These are phyloP conservation scores for Yamadazyma atlantica DNA, from an alignment of 1,139 yeast genomes.

Conservation along the genomic window DNA sequence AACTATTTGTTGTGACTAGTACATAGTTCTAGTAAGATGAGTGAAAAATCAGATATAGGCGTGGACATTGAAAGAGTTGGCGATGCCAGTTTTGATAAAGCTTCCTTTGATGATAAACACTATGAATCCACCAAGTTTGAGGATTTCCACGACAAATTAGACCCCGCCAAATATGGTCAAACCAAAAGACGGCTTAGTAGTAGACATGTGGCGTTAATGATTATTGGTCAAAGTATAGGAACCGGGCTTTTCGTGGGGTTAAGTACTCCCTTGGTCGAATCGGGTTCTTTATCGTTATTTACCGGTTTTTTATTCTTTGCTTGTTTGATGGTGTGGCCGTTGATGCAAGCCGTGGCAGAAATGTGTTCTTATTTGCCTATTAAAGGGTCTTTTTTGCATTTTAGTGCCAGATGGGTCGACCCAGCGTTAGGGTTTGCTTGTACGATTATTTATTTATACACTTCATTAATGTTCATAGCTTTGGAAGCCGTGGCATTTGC, in stretches of 20 bases:
- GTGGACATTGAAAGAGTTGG: slow-evolving; percentile 26
- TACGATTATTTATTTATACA: slow-evolving; percentile 35
- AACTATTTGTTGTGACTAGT: background rate
- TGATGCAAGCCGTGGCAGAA: slow-evolving; percentile 42
- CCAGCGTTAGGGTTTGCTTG: slow-evolving; percentile 43
- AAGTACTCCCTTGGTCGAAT: slow-evolving; percentile 30
- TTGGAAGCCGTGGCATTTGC: slow-evolving; percentile 39
- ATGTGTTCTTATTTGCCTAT: slow-evolving; percentile 43
- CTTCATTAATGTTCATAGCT: slow-evolving; percentile 38
- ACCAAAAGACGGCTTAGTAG: slow-evolving; percentile 39
- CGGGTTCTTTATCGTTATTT: slow-evolving; percentile 40
- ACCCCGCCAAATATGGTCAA: slow-evolving; percentile 32
- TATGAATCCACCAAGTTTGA: slow-evolving; percentile 19
- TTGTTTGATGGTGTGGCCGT: slow-evolving; percentile 36
- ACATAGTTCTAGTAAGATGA: background rate
- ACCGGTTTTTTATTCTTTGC: slow-evolving; percentile 37
- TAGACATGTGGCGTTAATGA: slow-evolving; percentile 49
- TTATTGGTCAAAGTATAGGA: slow-evolving; percentile 53
- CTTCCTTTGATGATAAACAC: slow-evolving; percentile 11
- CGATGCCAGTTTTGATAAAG: slow-evolving; percentile 6
- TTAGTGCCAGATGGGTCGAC: slow-evolving; percentile 38
- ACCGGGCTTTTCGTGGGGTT: slow-evolving; percentile 47
- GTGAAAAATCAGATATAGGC: slow-evolving; percentile 12
- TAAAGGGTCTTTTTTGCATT: slow-evolving; percentile 39
- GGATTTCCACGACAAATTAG: slow-evolving; percentile 34